Base-by-base conservation (phyloP, 371 early-diverging fungal genomes). In the Lichtheimia hyalospora region DNA sequence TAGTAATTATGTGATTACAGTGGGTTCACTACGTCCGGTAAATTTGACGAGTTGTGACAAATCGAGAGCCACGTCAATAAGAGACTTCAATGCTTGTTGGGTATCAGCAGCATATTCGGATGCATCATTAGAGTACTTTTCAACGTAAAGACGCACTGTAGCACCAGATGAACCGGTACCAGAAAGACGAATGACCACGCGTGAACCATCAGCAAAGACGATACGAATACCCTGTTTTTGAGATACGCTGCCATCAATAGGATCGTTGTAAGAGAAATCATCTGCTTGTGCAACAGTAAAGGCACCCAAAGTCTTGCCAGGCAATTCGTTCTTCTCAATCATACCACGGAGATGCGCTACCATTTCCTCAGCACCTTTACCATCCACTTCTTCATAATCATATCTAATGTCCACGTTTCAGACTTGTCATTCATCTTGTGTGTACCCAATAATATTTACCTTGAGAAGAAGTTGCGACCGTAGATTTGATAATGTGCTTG, bases 141-240 rank as follows among this genome's bases (percentile, higher is more conserved):
- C 98, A 23, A 96, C 92, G 63, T 98, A 98, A 23, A 98, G 79
- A 62, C 98, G 91, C 41, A 98, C 85, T 39, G 98, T 98, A 2
- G 98, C 98, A 23, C 97, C 97, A 58, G 92, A 91, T 7, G 92
- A 92, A 15, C 98, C 98, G 2, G 98, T 98, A 14, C 98, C 98
- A 48, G 91, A 91, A 27, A 97, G 76, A 27, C 98, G 91, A 75
- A 94, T 90, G 50, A 98, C 87, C 54, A 97, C 82, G 57, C 98
- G 90, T 3, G 94, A 93, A 13, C 92, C 91, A 70, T 97, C 96
- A 39, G 77, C 77, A 70, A 97, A 97, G 54, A 95, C 75, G 54
- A 97, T 82, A 55, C 96, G 90, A 24, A 98, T 65, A 59, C 98
- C 98, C 84, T 96, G 96, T 49, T 93, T 91, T 66, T 81, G 89